phyloP scores from a whole-genome alignment of 2,329 filamentous ascomycete species.

The Aureobasidium uvarum region DNA sequence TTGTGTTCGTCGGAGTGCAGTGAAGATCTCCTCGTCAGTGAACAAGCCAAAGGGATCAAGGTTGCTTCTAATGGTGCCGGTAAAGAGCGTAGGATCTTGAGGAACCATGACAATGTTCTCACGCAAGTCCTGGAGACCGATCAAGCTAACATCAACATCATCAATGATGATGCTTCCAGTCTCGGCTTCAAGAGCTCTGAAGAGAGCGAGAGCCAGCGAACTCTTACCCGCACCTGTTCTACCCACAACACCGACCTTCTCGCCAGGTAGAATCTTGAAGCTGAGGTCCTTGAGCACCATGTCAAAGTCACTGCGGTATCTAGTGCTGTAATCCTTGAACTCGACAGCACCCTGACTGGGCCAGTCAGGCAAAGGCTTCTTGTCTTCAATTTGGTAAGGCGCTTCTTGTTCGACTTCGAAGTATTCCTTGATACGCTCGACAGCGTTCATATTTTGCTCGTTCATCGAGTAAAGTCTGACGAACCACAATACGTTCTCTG shows the following conservation, averaged over 20 bases:
- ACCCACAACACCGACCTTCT: constrained; percentile 96
- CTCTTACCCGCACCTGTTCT: constrained; percentile 96
- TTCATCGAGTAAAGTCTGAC: constrained; percentile 91
- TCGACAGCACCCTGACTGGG: constrained; percentile 81
- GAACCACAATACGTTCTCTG: constrained; percentile 95
- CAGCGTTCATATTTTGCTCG: constrained; percentile 99
- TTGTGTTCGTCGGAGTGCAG: constrained; percentile 81
- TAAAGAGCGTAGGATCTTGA: constrained; percentile 93
- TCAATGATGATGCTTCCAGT: constrained; percentile 87
- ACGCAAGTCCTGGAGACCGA: constrained; percentile 89
- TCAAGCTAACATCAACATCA: constrained; percentile 80
- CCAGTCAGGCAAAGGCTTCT: constrained; percentile 76
- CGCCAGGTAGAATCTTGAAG: constrained; percentile 79
- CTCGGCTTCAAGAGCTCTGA: constrained; percentile 90
- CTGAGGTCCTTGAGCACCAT: constrained; percentile 79
- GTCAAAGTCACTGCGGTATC: constrained; percentile 84
- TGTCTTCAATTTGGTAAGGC: constrained; percentile 70
- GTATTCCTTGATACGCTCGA: constrained; percentile 96
- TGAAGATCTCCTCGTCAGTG: constrained; percentile 87
- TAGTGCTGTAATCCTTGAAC: constrained; percentile 84
- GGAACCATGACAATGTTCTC: constrained; percentile 96
- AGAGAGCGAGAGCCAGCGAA: constrained; percentile 86
- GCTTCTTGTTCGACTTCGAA: constrained; percentile 95
- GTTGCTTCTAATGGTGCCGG: constrained; percentile 86
- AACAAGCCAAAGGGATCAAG: constrained; percentile 89